Conservation (phyloP, 2,329 filamentous ascomycete species). For the Proliferodiscus dingleyae region DNA sequence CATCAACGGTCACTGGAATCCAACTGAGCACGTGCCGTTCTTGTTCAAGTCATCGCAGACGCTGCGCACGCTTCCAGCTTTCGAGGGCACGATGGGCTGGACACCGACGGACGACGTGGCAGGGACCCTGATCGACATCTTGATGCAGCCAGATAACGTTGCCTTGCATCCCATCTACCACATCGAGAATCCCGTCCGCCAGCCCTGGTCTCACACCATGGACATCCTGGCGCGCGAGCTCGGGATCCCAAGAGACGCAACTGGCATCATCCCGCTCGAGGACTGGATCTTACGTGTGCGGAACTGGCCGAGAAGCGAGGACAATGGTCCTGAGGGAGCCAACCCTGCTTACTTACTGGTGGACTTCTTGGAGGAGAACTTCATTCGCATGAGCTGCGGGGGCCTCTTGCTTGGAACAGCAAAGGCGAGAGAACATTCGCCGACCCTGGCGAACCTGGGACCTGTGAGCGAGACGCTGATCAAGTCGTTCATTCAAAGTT, state of each 20-base stretch:
- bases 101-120: not conserved
- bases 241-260: not conserved
- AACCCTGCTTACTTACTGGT: slow-evolving; percentile 30
- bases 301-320: not conserved
- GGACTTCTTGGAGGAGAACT: slow-evolving; percentile 33
- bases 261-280: not conserved
- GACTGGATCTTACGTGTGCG: not conserved
- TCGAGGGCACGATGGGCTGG: slow-evolving; percentile 30
- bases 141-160: not conserved
- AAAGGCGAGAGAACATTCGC: slow-evolving; percentile 33
- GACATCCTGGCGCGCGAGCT: not conserved
- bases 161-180: not conserved
- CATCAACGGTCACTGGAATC: slow-evolving; percentile 48
- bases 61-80: slow-evolving; percentile 36
- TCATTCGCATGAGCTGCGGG: slow-evolving; percentile 40
- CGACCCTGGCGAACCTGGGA: slow-evolving; percentile 28
- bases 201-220: not conserved
- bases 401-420: slow-evolving; percentile 37
- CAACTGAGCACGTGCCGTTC: slow-evolving; percentile 44
- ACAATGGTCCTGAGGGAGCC: slow-evolving; percentile 10
- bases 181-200: not conserved
- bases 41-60: slow-evolving; percentile 45
- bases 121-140: not conserved
- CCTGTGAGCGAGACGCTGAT: slow-evolving; percentile 32
- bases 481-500: slow-evolving; percentile 31